Evolutionary conservation across 805 yeast species (phyloP).

Genomic region (Cyberlindnera mississippiensis): DNA sequence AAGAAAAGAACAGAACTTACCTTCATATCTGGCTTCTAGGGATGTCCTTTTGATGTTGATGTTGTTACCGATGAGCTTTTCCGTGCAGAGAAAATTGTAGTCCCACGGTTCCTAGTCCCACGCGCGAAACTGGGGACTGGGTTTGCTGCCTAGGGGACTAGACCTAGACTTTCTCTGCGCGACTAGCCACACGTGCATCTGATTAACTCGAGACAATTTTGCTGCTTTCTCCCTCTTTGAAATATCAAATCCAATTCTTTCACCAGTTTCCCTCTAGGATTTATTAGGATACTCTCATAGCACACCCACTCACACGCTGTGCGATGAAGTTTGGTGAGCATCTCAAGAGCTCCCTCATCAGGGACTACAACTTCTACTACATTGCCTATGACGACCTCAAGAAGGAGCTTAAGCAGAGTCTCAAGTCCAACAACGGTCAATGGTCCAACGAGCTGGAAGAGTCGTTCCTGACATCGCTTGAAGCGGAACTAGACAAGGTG

Average conservation of each 20-base stretch:
- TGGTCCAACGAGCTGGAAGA: conserved; percentile 86
- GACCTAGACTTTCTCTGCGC: background rate
- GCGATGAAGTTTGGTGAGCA: conserved; percentile 95
- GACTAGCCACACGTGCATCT: conserved; percentile 5
- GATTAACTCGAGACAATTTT: no score
- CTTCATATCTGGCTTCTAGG: background rate
- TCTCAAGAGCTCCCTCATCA: conserved; percentile 80
- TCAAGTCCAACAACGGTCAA: conserved; percentile 47
- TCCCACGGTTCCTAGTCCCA: background rate
- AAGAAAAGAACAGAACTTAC: conserved; percentile 1
- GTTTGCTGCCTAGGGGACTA: background rate
- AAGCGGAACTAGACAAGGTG: conserved; percentile 86
- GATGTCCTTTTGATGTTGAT: background rate
- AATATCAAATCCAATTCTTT: no score
- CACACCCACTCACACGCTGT: background rate
- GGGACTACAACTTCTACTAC: conserved; percentile 87
- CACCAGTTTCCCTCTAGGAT: background rate
- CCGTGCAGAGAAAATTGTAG: background rate
- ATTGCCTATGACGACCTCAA: conserved; percentile 89
- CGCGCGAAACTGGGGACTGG: no score
- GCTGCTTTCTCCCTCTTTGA: no score
- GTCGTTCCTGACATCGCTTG: conserved; percentile 66
- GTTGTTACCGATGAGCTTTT: background rate
- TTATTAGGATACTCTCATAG: no score
- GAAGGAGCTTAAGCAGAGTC: conserved; percentile 67